Percentiles rank a stretch among this genome's conserved stretches.
phyloP scores from a whole-genome alignment of 192 early-diverging fungal species.

The Polychytrium aggregatum region DNA sequence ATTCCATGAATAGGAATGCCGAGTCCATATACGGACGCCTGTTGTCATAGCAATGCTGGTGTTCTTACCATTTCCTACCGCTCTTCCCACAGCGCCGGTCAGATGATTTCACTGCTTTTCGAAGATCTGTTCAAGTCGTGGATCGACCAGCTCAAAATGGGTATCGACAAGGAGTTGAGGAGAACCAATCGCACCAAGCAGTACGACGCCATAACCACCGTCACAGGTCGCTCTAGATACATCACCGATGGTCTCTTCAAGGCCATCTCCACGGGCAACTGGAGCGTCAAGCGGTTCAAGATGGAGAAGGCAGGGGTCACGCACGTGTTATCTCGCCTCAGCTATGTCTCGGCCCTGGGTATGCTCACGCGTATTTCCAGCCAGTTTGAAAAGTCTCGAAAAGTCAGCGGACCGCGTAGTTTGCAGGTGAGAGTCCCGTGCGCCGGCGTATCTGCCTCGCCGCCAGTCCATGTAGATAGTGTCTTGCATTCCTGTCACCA shows the following conservation, averaged over 20 bases:
- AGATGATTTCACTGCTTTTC: slow-evolving; percentile 84
- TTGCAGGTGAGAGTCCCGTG: slow-evolving; percentile 58
- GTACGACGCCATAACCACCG: slow-evolving; percentile 61
- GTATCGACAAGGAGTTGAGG: slow-evolving; percentile 84
- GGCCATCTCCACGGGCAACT: slow-evolving; percentile 95
- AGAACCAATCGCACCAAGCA: slow-evolving; percentile 74
- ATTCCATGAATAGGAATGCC: too few relatives aligned
- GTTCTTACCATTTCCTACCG: not conserved
- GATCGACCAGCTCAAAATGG: slow-evolving; percentile 74
- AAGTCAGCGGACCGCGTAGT: slow-evolving; percentile 91
- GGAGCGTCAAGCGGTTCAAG: slow-evolving; percentile 97
- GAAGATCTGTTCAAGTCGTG: slow-evolving; percentile 97
- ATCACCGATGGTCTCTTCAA: slow-evolving; percentile 88
- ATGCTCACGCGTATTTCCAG: slow-evolving; percentile 96
- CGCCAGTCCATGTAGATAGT: too few relatives aligned
- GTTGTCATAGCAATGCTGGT: too few relatives aligned
- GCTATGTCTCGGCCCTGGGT: slow-evolving; percentile 88
- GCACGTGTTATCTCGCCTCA: slow-evolving; percentile 84
- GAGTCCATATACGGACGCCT: too few relatives aligned
- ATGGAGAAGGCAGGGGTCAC: slow-evolving; percentile 98
- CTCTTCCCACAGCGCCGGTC: slow-evolving; percentile 63
- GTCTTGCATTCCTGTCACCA: too few relatives aligned
- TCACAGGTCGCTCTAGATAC: slow-evolving; percentile 40
- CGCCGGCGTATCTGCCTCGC: too few relatives aligned
- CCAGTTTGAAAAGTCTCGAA: slow-evolving; percentile 98